Conservation (phyloP, 2,329 filamentous ascomycete genomes). For the Pseudogymnoascus pannorum region DNA sequence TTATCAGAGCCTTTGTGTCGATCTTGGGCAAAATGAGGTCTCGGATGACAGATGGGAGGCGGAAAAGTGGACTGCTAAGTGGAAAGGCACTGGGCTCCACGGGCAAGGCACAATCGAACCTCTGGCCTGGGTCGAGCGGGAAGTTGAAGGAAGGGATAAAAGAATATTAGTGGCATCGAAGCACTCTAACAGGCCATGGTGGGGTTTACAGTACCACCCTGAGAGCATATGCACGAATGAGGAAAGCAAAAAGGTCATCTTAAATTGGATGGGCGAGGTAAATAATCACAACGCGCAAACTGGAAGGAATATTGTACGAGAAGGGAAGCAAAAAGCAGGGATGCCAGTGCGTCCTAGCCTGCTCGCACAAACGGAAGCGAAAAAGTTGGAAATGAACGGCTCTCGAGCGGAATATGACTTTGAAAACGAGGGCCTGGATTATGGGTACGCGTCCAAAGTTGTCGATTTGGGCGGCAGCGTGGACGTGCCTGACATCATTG, state of each 20-base stretch:
- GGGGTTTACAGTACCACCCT: slow-evolving; percentile 64
- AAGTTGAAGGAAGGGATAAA: slow-evolving; percentile 24
- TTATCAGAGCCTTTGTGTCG: slow-evolving; percentile 35
- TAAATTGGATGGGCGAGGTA: slow-evolving; percentile 55
- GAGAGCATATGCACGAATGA: slow-evolving; percentile 61
- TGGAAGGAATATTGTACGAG: slow-evolving; percentile 9
- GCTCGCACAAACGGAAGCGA: slow-evolving; percentile 17
- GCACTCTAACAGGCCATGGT: slow-evolving; percentile 54
- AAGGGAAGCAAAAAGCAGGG: slow-evolving; percentile 15
- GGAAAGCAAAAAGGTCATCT: slow-evolving; percentile 45
- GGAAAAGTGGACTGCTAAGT: slow-evolving; percentile 20
- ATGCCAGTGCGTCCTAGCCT: slow-evolving; percentile 23
- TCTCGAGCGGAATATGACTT: not conserved
- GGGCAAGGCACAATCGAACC: slow-evolving; percentile 18
- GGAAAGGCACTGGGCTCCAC: slow-evolving; percentile 20
- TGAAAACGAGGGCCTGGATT: slow-evolving; percentile 14
- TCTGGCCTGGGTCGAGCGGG: slow-evolving; percentile 29
- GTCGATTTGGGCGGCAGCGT: slow-evolving; percentile 40
- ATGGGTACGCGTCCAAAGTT: slow-evolving; percentile 34
- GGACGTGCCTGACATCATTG: slow-evolving; percentile 48
- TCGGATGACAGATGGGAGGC: slow-evolving; percentile 18
- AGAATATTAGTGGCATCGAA: slow-evolving; percentile 53
- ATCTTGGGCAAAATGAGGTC: slow-evolving; percentile 25
- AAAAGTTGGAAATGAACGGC: not conserved
- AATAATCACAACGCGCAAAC: slow-evolving; percentile 36